phyloP scores from a whole-genome alignment of 371 early-diverging fungal species.

The Choanephora cucurbitarum region DNA sequence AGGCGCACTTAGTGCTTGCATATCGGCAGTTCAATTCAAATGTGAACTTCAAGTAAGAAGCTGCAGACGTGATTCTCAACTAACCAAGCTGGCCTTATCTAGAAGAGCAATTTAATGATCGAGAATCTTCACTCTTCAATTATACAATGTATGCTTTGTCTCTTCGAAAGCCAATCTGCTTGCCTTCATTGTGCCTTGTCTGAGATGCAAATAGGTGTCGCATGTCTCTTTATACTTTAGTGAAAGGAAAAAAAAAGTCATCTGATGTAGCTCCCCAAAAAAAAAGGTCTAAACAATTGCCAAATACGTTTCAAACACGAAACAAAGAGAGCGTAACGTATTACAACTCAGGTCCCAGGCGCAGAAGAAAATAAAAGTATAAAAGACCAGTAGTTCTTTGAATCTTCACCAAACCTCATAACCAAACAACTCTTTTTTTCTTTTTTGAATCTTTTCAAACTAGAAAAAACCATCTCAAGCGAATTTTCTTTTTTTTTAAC shows the following conservation, averaged over 20 bases:
- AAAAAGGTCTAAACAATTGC: constrained; percentile 11
- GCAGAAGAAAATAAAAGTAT: constrained; percentile 9
- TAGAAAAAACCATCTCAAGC: constrained; percentile 10
- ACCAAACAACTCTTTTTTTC: constrained; percentile 18
- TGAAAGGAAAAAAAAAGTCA: constrained; percentile 6
- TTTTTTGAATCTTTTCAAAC: constrained; percentile 18
- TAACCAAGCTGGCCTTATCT: no score
- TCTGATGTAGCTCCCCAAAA: constrained; percentile 17
- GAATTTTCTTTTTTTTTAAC: constrained; percentile 16
- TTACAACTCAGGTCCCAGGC: constrained; percentile 18
- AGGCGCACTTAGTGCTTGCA: no score
- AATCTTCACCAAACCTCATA: constrained; percentile 12
- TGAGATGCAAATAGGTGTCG: no score
- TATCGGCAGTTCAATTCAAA: no score
- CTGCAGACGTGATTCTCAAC: no score
- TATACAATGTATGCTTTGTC: no score
- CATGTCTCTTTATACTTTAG: background rate
- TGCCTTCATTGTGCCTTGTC: no score
- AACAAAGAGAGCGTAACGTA: constrained; percentile 15
- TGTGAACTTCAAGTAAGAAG: no score
- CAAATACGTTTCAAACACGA: background rate
- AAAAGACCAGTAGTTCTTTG: constrained; percentile 11
- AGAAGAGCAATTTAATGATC: no score
- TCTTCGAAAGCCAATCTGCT: no score
- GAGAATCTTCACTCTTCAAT: no score